Base-by-base conservation (phyloP, 2,329 filamentous ascomycete species). In the Emydomyces testavorans region DNA sequence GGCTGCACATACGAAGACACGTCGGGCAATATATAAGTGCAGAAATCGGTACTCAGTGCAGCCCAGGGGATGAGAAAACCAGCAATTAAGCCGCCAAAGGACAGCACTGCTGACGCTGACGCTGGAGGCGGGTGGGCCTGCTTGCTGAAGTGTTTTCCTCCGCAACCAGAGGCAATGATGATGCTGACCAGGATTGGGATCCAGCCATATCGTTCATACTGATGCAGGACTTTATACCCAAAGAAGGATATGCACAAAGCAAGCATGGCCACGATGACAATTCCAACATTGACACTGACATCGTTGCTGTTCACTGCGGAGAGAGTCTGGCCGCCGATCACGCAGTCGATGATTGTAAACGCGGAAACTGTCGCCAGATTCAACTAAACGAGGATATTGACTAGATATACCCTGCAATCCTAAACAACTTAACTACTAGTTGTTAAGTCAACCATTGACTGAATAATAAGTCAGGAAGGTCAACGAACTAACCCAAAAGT, bases 281-380 rank as follows among this genome's bases (percentile, higher is more conserved):
- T 83, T 6, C 65, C 65, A 62, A 50, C 38, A 5, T 50, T 45
- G 6, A 52, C 46, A 40, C 58, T 71, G 51, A 66, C 71, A n/a
- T 70, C 73, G 50, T 73, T 71, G 10, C 76, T 78, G 3, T 40
- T 40, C 10, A 85, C 77, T 1, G 80, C 80, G 3, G 77, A 80
- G 1, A 85, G 65, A 21, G 83, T 82, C 58, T 84, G 80, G 0
- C 82, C 82, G 1, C 77, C 77, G 13, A 85, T 71, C 4, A 84
- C 78, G 28, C 74, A 78, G 59, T 80, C 76, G 50, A 84, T 77
- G 58, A 82, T 65, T 15, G 71, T 68, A 54, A 82, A 82, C 6
- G 78, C 78, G 2, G 81, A 66, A 57, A 82, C 68, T 18, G 80
- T 73, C 37, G 82, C 72, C 39, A 82, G 66, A 56, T 81, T 82